These are phyloP conservation scores for Solanum chiquidenum DNA, from an alignment of 257 asterid species.

Conservation along the genomic window DNA sequence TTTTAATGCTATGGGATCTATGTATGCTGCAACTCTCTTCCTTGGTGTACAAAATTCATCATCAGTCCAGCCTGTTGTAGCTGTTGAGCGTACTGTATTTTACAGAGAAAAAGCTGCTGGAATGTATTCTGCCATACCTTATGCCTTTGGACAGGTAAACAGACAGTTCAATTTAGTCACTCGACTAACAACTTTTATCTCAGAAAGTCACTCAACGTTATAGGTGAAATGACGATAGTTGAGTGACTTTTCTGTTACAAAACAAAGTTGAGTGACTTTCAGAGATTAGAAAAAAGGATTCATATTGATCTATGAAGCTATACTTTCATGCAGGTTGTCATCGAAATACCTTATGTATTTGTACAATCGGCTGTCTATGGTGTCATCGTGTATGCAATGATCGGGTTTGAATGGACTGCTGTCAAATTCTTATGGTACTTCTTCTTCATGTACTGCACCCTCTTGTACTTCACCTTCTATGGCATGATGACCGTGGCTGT, in stretches of 20 bases:
- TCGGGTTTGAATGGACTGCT: slow-evolving; percentile 35
- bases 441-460: not conserved
- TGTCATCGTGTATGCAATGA: slow-evolving; percentile 28
- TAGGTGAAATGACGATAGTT: not conserved
- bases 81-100: not conserved
- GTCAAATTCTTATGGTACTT: not conserved
- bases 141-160: not conserved
- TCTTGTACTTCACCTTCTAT: not conserved
- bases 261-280: not conserved
- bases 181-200: not conserved
- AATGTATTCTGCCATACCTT: not conserved
- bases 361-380: slow-evolving; percentile 30
- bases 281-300: not conserved
- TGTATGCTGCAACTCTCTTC: not conserved
- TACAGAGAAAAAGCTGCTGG: not conserved
- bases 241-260: not conserved
- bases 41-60: not conserved
- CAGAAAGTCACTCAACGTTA: not conserved
- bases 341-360: slow-evolving; percentile 39
- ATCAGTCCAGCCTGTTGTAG: not conserved
- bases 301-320: not conserved
- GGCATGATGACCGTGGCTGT: not conserved
- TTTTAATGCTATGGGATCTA: not conserved
- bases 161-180: not conserved
- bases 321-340: slow-evolving; percentile 17